Base-by-base conservation (phyloP, 2,329 filamentous ascomycete genomes). In the Apiospora kogelbergensis region DNA sequence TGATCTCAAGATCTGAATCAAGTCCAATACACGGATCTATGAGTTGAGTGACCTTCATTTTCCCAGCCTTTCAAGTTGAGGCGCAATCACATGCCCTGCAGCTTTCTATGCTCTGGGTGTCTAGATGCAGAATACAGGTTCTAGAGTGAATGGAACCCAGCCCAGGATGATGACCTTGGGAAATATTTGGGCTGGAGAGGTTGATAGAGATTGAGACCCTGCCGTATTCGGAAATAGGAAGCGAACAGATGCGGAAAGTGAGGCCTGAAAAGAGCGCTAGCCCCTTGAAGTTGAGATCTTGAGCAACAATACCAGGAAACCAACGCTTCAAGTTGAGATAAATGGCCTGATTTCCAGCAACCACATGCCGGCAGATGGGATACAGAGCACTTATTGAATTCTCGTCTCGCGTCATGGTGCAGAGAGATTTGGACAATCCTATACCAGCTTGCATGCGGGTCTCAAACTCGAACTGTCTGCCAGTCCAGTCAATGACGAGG, bases 181-280 rank as follows among this genome's bases (percentile, higher is more conserved):
- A 30, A 37, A 5, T n/a, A 60, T 37, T 17, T 30, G 48, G 17
- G 48, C 26, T 57, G 48, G 15, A 22, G 30, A 60, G 20, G 30
- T 60, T 60, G 53, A n/a, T 60, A n/a, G 20, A 60, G 30, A 7
- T n/a, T n/a, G 20, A n/a, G 48, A 33, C 53, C 53, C 53, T 37
- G 53, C 68, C 66, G 57, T 15, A 66, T 65, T 30, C 37, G 68
- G 68, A 70, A 70, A 57, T 63, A 37, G 24, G 63, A 70, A 70
- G 69, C 69, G 69, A 70, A 65, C 67, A 37, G 46, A 68, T 68
- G 30, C 45, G 69, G 69, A 41, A 57, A 60, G 30, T 33, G 26
- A 37, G 30, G 22, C 20, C 26, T 30, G 33, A 48, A 60, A 48
- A 64, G 44, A 57, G 53, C 66, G 44, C 53, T 26, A 42, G 48